Evolutionary conservation across 306 rosid species (phyloP).

Genomic region (Dalbergia cultrata): DNA sequence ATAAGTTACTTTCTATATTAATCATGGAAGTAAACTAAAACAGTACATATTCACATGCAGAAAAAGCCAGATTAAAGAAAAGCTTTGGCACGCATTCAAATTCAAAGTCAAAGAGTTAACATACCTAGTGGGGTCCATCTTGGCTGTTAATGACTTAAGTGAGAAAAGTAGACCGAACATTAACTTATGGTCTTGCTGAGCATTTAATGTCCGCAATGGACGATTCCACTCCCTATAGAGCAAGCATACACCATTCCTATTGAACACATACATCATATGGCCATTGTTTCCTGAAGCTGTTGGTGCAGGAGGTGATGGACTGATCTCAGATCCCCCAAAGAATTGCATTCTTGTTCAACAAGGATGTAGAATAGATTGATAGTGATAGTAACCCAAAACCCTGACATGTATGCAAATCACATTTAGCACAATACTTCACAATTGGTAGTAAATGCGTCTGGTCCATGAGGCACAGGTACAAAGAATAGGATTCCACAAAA

Average conservation of each 20-base stretch:
- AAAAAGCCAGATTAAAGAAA: not conserved
- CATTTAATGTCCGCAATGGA: slow-evolving; percentile 79
- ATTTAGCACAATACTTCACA: slow-evolving; percentile 16
- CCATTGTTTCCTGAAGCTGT: slow-evolving; percentile 91
- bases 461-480: too few species aligned
- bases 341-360: slow-evolving; percentile 74
- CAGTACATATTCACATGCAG: not conserved
- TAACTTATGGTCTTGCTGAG: slow-evolving; percentile 95
- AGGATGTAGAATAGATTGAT: slow-evolving; percentile 54
- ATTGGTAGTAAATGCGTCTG: not conserved
- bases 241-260: slow-evolving; percentile 90
- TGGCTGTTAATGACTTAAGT: slow-evolving; percentile 92
- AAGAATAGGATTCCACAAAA: too few species aligned
- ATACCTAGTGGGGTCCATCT: slow-evolving; percentile 90
- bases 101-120: slow-evolving; percentile 1
- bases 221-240: slow-evolving; percentile 97
- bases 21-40: slow-evolving; percentile 5
- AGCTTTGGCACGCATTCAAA: not conserved
- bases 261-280: slow-evolving; percentile 92
- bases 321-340: slow-evolving; percentile 93
- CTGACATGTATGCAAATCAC: slow-evolving; percentile 32
- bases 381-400: slow-evolving; percentile 16
- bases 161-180: slow-evolving; percentile 98
- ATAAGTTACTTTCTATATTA: not conserved
- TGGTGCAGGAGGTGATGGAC: slow-evolving; percentile 92